Conservation (phyloP, 2,329 filamentous ascomycete species). For the Fusarium nisikadoi region DNA sequence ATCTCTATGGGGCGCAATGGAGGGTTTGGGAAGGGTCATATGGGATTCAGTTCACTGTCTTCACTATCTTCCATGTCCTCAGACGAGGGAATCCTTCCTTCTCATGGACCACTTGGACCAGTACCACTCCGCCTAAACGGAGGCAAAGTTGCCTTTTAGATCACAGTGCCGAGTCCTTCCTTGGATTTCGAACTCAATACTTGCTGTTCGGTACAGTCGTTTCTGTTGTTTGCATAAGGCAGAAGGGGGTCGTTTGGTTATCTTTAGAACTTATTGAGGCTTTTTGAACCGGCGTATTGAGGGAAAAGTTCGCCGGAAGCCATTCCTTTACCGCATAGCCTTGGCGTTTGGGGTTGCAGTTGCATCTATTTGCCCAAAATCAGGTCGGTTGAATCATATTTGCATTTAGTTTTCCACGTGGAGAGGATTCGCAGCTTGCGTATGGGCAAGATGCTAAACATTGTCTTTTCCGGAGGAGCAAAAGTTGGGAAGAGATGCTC, state of each 20-base stretch:
- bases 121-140: constrained; percentile 52
- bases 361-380: constrained; percentile 25
- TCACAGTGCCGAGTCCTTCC: constrained; percentile 4
- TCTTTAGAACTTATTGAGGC: constrained; percentile 16
- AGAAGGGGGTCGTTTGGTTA: constrained; percentile 9
- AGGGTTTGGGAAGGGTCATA: constrained; percentile 56
- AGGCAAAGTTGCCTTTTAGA: constrained; percentile 52
- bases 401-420: constrained; percentile 33
- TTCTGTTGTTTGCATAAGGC: constrained; percentile 34
- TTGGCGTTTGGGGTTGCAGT: constrained; percentile 39
- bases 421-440: constrained; percentile 20
- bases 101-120: constrained; percentile 48
- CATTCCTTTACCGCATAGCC: constrained; percentile 45
- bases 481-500: constrained; percentile 23
- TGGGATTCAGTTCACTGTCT: constrained; percentile 53
- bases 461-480: constrained; percentile 25
- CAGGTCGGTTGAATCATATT: constrained; percentile 26
- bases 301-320: constrained; percentile 19
- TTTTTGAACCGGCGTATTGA: constrained; percentile 37
- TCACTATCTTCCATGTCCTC: constrained; percentile 56
- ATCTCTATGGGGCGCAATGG: constrained; percentile 66
- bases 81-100: constrained; percentile 50
- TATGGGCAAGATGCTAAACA: constrained; percentile 31
- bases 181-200: constrained; percentile 27
- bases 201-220: constrained; percentile 2